These are phyloP conservation scores for Knoxdaviesia capensis DNA, from an alignment of 2,329 filamentous ascomycete genomes.

Conservation along the genomic window DNA sequence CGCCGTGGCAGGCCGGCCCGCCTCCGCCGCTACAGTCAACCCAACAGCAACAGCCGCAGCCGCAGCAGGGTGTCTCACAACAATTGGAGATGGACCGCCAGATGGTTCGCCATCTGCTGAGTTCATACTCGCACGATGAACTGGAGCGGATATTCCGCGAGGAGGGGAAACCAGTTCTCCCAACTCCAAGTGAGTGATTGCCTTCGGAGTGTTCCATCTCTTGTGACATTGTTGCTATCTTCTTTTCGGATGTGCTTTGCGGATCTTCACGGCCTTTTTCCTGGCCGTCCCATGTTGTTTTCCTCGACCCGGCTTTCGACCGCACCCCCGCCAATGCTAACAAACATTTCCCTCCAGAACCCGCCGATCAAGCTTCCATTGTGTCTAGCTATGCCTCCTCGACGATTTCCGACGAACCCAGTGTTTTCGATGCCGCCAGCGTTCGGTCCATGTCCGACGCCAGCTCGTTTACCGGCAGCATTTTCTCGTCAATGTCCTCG, in stretches of 20 bases:
- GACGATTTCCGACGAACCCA: conserved; percentile 15
- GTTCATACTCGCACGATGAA: conserved; percentile 6
- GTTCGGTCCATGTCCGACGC: conserved; percentile 18
- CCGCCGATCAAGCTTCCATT: conserved; percentile 14
- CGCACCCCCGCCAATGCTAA: neutral
- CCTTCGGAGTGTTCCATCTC: no score
- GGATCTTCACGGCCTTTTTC: no score
- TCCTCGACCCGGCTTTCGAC: neutral
- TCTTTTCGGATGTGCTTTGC: no score
- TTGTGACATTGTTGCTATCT: no score
- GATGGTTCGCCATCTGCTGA: conserved; percentile 8
- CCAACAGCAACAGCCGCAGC: neutral
- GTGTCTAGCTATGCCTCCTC: conserved; percentile 14
- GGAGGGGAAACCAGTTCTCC: conserved; percentile 1
- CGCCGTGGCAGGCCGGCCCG: no score
- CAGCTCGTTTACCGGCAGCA: conserved; percentile 16
- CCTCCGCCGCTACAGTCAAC: neutral
- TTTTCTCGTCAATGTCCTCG: conserved; percentile 19
- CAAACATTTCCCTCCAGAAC: conserved; percentile 5
- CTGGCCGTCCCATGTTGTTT: neutral
- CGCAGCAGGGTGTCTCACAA: neutral
- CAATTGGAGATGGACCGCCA: conserved; percentile 6
- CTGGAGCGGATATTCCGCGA: conserved; percentile 7
- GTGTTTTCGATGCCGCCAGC: conserved; percentile 16
- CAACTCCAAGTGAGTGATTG: no score